phyloP scores from a whole-genome alignment of 139 green algal genomes.

The Eudorina sp. region DNA sequence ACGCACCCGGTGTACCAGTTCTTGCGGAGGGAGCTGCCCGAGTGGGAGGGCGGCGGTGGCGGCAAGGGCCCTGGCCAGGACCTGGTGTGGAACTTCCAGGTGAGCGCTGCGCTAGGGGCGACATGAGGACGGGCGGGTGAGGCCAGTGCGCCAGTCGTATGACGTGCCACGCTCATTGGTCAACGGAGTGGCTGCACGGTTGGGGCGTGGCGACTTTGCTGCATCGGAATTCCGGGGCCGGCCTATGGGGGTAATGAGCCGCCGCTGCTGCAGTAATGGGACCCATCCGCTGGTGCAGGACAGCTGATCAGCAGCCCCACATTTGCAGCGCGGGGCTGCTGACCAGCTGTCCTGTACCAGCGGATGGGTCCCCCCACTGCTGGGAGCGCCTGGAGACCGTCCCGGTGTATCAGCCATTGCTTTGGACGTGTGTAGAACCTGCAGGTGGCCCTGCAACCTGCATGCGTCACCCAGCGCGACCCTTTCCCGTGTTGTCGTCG shows the following conservation, averaged over 20 bases:
- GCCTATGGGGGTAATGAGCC: too few relatives aligned
- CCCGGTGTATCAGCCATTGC: background rate
- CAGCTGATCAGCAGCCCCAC: background rate
- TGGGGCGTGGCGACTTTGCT: too few relatives aligned
- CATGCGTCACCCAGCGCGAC: background rate
- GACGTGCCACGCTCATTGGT: background rate
- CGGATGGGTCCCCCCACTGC: background rate
- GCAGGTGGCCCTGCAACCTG: background rate
- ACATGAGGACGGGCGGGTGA: background rate
- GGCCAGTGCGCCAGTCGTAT: background rate
- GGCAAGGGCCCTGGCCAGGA: conserved; percentile 60
- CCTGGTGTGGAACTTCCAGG: conserved; percentile 83
- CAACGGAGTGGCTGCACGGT: background rate
- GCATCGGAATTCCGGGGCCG: background rate
- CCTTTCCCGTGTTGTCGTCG: background rate
- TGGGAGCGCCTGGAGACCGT: background rate
- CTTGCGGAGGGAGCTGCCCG: conserved; percentile 73
- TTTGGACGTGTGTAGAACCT: background rate
- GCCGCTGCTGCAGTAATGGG: background rate
- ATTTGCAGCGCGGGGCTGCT: too few relatives aligned
- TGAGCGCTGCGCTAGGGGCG: background rate
- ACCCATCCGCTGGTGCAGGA: background rate
- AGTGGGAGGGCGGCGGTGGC: conserved; percentile 57
- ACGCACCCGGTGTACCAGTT: conserved; percentile 76
- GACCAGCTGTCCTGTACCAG: background rate